Percentiles rank a stretch among this genome's conserved stretches.
Evolutionary conservation across 2,329 filamentous ascomycete genomes (phyloP).

Genomic region (Juglanconis oblonga): DNA sequence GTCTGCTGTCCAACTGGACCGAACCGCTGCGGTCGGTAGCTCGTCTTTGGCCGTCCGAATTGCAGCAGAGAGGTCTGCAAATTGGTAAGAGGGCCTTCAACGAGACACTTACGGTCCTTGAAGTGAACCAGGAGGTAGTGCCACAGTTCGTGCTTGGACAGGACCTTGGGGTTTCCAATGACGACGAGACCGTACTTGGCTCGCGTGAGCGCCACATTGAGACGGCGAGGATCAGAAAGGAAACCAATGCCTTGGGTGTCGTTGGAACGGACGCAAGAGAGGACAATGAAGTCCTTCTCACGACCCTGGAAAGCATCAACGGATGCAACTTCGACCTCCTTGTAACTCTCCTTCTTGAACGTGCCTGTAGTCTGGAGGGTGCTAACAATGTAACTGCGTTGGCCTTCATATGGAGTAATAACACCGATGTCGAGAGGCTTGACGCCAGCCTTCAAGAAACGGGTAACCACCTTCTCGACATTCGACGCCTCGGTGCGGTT

Average conservation of each 20-base stretch:
- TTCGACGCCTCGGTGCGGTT: slow-evolving; percentile 97
- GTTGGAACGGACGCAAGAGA: slow-evolving; percentile 97
- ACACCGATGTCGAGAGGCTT: slow-evolving; percentile 91
- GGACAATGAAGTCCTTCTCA: slow-evolving; percentile 98
- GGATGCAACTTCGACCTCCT: slow-evolving; percentile 96
- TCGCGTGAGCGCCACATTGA: slow-evolving; percentile 95
- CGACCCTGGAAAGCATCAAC: slow-evolving; percentile 98
- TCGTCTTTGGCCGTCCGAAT: slow-evolving; percentile 90
- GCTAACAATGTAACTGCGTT: slow-evolving; percentile 96
- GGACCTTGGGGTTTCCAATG: slow-evolving; percentile 93
- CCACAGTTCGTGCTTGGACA: slow-evolving; percentile 98
- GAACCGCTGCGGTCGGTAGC: slow-evolving; percentile 86
- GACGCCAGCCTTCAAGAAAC: slow-evolving; percentile 99
- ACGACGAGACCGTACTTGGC: slow-evolving; percentile 97
- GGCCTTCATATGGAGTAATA: slow-evolving; percentile 97
- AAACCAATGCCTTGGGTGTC: slow-evolving; percentile 99
- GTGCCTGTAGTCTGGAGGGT: slow-evolving; percentile 99
- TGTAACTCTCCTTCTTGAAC: slow-evolving; percentile 98
- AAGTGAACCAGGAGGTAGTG: slow-evolving; percentile 93
- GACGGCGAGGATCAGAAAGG: slow-evolving; percentile 92
- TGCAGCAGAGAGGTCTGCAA: slow-evolving; percentile 94
- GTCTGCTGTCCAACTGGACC: slow-evolving; percentile 17
- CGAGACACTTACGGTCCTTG: slow-evolving; percentile 93
- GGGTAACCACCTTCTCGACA: slow-evolving; percentile 96
- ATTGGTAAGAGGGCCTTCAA: slow-evolving; percentile 92